Evolutionary conservation across 805 yeast genomes (phyloP).

Genomic region (Saccharomycopsis javanensis): DNA sequence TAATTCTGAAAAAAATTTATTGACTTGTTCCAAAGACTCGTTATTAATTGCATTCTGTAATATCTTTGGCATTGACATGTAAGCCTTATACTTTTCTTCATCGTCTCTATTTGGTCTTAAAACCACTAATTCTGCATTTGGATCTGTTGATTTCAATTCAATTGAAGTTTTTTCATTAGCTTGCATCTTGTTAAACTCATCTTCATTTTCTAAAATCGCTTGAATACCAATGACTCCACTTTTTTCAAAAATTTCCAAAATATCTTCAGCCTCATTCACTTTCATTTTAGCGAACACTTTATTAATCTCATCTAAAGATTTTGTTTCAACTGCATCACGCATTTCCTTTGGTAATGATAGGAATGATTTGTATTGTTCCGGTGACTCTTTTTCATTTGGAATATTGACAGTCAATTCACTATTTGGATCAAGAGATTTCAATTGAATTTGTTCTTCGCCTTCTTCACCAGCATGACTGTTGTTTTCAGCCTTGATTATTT

Average conservation of each 20-base stretch:
- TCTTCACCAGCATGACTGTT: slow-evolving; percentile 25
- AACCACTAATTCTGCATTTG: slow-evolving; percentile 64
- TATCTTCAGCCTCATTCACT: slow-evolving; percentile 69
- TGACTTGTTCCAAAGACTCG: slow-evolving; percentile 63
- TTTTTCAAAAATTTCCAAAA: slow-evolving; percentile 64
- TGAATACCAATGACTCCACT: slow-evolving; percentile 79
- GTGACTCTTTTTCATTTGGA: slow-evolving; percentile 44
- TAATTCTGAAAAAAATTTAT: slow-evolving; percentile 66
- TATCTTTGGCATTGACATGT: slow-evolving; percentile 46
- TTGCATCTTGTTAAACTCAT: slow-evolving; percentile 40
- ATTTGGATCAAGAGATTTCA: slow-evolving; percentile 79
- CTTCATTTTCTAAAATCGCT: slow-evolving; percentile 63
- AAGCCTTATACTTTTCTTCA: slow-evolving; percentile 38
- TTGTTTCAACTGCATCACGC: slow-evolving; percentile 68
- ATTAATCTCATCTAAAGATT: slow-evolving; percentile 69
- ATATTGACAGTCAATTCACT: slow-evolving; percentile 61
- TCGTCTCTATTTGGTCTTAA: slow-evolving; percentile 52
- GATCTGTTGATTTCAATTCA: slow-evolving; percentile 83
- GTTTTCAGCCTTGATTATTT: slow-evolving; percentile 48
- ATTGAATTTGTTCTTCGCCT: slow-evolving; percentile 57
- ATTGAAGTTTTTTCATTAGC: slow-evolving; percentile 39
- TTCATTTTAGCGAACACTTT: slow-evolving; percentile 65
- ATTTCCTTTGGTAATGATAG: slow-evolving; percentile 47
- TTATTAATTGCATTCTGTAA: slow-evolving; percentile 74
- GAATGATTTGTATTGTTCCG: slow-evolving; percentile 43